These are phyloP conservation scores for Lolium multiflorum DNA, from an alignment of 176 grass and related monocot genomes.

Conservation along the genomic window DNA sequence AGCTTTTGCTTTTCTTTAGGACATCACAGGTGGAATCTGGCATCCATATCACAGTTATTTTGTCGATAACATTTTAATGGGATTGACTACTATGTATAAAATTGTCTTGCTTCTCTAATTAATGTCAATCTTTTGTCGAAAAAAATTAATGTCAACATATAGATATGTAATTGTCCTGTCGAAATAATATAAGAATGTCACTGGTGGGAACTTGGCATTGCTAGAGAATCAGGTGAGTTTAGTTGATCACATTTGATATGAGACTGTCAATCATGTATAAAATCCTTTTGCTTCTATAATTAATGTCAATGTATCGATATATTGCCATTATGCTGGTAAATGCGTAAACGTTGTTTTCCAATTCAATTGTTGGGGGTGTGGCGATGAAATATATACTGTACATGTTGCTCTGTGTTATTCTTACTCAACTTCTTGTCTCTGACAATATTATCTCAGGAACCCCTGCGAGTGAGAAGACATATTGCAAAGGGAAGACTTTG, in stretches of 20 bases:
- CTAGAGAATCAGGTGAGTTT: not conserved
- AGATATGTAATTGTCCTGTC: no score
- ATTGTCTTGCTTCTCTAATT: not conserved
- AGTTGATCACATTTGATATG: not conserved
- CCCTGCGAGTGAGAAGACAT: not conserved
- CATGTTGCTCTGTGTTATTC: not conserved
- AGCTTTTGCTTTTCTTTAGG: not conserved
- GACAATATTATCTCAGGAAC: slow-evolving; percentile 14
- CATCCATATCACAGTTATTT: not conserved
- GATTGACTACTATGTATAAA: not conserved
- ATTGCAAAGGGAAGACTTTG: not conserved
- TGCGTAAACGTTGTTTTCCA: not conserved
- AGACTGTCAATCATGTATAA: not conserved
- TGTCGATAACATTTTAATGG: not conserved
- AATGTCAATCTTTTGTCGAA: not conserved
- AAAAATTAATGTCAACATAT: not conserved
- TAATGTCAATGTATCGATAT: not conserved
- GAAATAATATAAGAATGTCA: no score
- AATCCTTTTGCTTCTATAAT: not conserved
- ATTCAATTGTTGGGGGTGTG: not conserved
- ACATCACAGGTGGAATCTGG: not conserved
- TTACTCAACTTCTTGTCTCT: not conserved
- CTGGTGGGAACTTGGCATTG: not conserved
- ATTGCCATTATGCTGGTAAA: not conserved
- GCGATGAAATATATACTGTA: not conserved